A percentile compares a stretch with the other conserved stretches of the same genome.
Conservation (phyloP, 2,329 filamentous ascomycete species). For the Apiospora rasikravindrae region DNA sequence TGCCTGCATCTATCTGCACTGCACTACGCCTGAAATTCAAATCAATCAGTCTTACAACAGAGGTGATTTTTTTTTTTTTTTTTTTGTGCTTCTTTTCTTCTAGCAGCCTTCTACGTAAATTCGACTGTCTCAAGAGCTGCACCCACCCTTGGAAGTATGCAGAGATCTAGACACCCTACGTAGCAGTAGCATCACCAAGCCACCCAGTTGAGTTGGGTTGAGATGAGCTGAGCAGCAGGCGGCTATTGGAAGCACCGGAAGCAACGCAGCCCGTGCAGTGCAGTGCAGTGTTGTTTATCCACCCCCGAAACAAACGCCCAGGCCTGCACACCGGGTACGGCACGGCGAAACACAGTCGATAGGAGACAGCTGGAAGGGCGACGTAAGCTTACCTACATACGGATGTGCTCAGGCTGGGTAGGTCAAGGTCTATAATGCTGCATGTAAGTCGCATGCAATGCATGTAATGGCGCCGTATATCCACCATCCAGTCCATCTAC, state of each 20-base stretch:
- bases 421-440: background rate
- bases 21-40: background rate
- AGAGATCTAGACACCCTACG: background rate
- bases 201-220: background rate
- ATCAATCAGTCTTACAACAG: background rate
- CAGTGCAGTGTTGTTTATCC: background rate
- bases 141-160: background rate
- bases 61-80: background rate
- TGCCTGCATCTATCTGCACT: too few relatives aligned
- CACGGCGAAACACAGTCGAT: conserved; percentile 13
- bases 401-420: background rate
- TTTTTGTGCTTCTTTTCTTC: conserved; percentile 14
- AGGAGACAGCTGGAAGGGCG: background rate
- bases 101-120: background rate
- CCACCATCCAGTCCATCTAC: background rate
- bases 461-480: background rate
- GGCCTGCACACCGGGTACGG: conserved; percentile 7
- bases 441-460: background rate
- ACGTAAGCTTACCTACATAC: background rate
- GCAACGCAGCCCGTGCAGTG: background rate
- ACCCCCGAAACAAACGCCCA: background rate
- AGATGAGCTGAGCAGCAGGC: background rate
- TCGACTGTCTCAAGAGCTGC: background rate
- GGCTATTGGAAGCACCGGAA: background rate
- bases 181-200: background rate